These are phyloP conservation scores for Penstemon newberryi DNA, from an alignment of 257 asterid genomes.

Conservation along the genomic window DNA sequence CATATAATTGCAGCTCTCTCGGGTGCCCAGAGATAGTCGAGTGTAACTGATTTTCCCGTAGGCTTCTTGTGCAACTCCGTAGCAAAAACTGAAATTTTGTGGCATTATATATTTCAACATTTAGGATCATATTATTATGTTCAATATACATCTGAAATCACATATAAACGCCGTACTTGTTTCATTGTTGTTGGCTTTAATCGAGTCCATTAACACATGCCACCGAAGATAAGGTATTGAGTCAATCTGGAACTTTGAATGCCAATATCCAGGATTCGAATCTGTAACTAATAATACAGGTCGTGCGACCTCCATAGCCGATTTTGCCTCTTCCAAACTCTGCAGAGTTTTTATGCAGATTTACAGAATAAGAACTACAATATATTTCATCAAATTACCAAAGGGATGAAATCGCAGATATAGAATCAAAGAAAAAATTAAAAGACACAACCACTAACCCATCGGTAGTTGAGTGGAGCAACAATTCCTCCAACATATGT, in stretches of 20 bases:
- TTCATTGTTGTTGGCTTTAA: constrained; percentile 23
- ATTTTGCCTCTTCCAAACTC: constrained; percentile 84
- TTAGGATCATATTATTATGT: background rate
- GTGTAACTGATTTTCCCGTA: constrained; percentile 19
- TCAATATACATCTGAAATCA: constrained; percentile 2
- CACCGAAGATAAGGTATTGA: constrained; percentile 53
- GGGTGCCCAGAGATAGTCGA: constrained; percentile 72
- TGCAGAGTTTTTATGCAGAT: constrained; percentile 27
- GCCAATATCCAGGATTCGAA: constrained; percentile 63
- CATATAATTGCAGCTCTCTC: constrained; percentile 70
- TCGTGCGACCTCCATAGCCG: constrained; percentile 67
- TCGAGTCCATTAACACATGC: constrained; percentile 62
- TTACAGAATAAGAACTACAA: background rate
- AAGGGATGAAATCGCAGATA: background rate
- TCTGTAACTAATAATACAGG: constrained; percentile 69
- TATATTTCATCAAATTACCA: background rate
- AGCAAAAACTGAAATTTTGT: constrained; percentile 49
- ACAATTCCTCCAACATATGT: constrained; percentile 83
- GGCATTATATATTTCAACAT: constrained; percentile 5
- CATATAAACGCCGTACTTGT: constrained; percentile 34
- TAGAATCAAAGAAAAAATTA: background rate
- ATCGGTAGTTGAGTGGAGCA: constrained; percentile 89
- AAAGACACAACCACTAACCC: constrained; percentile 47
- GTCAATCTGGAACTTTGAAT: constrained; percentile 51
- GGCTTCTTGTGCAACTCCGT: constrained; percentile 46